Evolutionary conservation across 495 filamentous ascomycete genomes (phyloP).

Genomic region (Aspergillus cristatus): DNA sequence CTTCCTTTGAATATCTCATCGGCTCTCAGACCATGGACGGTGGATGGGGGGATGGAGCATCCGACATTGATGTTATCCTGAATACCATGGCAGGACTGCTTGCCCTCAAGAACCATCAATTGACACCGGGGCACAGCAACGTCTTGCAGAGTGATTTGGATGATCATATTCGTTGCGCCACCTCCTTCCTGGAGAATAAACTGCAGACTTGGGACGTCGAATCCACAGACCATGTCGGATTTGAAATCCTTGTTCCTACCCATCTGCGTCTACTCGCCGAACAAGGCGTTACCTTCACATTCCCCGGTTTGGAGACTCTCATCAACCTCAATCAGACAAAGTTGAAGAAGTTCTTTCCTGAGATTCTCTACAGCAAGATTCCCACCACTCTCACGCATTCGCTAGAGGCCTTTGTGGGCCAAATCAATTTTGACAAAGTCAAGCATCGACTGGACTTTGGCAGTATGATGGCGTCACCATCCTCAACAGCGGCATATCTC

Average conservation of each 20-base stretch:
- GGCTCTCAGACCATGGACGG: constrained; percentile 10
- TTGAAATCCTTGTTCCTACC: constrained; percentile 28
- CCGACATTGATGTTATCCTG: constrained; percentile 15
- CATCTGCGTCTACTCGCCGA: constrained; percentile 12
- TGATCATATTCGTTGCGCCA: not conserved
- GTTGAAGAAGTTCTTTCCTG: constrained; percentile 15
- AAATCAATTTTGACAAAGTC: constrained; percentile 34
- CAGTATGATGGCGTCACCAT: constrained; percentile 39
- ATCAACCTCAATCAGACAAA: constrained; percentile 11
- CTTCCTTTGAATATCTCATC: constrained; percentile 18
- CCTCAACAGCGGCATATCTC: constrained; percentile 39
- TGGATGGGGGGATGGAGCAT: constrained; percentile 8
- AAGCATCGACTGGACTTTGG: constrained; percentile 35
- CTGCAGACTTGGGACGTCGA: constrained; percentile 7
- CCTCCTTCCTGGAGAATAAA: not conserved
- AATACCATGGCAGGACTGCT: constrained; percentile 17
- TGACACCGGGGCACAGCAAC: not conserved
- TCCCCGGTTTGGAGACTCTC: constrained; percentile 8
- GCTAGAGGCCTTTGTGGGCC: constrained; percentile 38
- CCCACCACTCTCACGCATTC: constrained; percentile 32
- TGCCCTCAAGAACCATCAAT: constrained; percentile 4
- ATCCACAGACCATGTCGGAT: constrained; percentile 18
- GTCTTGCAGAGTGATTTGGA: not conserved
- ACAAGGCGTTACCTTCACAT: constrained; percentile 11
- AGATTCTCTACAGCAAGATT: constrained; percentile 19